A percentile compares a stretch with the other conserved stretches of the same genome.
Conservation (phyloP, 1,284 basidiomycete genomes). For the Ganoderma multipileum region DNA sequence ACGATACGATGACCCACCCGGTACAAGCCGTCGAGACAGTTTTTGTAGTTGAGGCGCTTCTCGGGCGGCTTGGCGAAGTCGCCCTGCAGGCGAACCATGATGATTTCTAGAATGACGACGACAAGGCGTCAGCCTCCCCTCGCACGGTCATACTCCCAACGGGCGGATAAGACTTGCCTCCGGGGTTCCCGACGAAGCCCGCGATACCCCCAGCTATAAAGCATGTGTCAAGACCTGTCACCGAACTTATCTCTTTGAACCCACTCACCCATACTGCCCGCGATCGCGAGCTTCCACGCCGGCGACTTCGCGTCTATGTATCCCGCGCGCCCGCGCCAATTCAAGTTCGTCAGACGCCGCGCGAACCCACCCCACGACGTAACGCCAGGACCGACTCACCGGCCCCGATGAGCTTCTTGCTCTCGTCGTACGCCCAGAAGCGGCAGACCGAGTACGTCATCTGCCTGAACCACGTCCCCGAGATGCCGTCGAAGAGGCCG, state of each 20-base stretch:
- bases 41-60: slow-evolving; percentile 87
- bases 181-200: slow-evolving; percentile 89
- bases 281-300: slow-evolving; percentile 82
- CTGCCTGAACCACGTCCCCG: slow-evolving; percentile 90
- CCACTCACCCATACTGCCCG: slow-evolving; percentile 81
- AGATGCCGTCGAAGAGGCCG: slow-evolving; percentile 87
- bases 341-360: not conserved
- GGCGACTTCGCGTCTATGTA: slow-evolving; percentile 67
- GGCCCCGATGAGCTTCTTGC: slow-evolving; percentile 82
- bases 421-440: slow-evolving; percentile 94
- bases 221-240: slow-evolving; percentile 6
- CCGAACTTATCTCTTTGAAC: slow-evolving; percentile 15
- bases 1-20: slow-evolving; percentile 55
- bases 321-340: not conserved
- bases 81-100: slow-evolving; percentile 82
- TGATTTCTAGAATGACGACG: slow-evolving; percentile 64
- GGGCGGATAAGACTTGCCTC: slow-evolving; percentile 52
- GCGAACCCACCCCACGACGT: too few relatives aligned
- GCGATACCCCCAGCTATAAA: slow-evolving; percentile 78
- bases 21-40: slow-evolving; percentile 85
- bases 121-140: not conserved
- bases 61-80: slow-evolving; percentile 88
- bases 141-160: not conserved
- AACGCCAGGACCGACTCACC: slow-evolving; percentile 39
- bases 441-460: slow-evolving; percentile 94